Evolutionary conservation across 495 filamentous ascomycete species (phyloP).

Genomic region (Lasiosphaeriaceae sp.): DNA sequence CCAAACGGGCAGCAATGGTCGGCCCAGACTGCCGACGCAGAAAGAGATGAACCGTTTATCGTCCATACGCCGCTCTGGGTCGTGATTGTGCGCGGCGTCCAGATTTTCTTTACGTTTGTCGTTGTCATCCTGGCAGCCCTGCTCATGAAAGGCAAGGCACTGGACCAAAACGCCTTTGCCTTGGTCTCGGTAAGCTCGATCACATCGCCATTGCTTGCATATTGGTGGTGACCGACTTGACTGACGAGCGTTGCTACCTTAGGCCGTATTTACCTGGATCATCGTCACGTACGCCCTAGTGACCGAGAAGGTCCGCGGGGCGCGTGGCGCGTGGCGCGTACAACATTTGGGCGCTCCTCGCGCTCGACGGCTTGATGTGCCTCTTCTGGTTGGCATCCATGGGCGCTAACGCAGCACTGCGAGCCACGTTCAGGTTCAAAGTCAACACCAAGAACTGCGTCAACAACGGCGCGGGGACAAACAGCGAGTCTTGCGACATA

Average conservation of each 20-base stretch:
- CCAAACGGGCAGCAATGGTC: background rate
- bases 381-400: conserved; percentile 47
- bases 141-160: conserved; percentile 42
- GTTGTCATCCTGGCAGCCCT: conserved; percentile 35
- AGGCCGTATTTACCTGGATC: conserved; percentile 46
- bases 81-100: conserved; percentile 34
- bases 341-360: conserved; percentile 46
- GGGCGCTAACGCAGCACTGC: conserved; percentile 38
- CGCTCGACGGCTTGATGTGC: conserved; percentile 41
- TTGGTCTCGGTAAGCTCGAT: conserved; percentile 37
- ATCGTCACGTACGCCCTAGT: conserved; percentile 37
- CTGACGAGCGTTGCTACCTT: background rate
- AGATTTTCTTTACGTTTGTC: conserved; percentile 36
- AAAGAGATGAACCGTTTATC: background rate
- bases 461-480: conserved; percentile 35
- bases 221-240: background rate
- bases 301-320: conserved; percentile 34
- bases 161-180: conserved; percentile 27
- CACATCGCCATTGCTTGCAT: background rate
- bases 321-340: conserved; percentile 31
- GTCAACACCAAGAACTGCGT: conserved; percentile 33
- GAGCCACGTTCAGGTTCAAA: conserved; percentile 30
- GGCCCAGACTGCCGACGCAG: background rate
- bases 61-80: conserved; percentile 35
- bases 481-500: conserved; percentile 32